phyloP scores from a whole-genome alignment of 1,284 basidiomycete species.

The Chiua sp. region DNA sequence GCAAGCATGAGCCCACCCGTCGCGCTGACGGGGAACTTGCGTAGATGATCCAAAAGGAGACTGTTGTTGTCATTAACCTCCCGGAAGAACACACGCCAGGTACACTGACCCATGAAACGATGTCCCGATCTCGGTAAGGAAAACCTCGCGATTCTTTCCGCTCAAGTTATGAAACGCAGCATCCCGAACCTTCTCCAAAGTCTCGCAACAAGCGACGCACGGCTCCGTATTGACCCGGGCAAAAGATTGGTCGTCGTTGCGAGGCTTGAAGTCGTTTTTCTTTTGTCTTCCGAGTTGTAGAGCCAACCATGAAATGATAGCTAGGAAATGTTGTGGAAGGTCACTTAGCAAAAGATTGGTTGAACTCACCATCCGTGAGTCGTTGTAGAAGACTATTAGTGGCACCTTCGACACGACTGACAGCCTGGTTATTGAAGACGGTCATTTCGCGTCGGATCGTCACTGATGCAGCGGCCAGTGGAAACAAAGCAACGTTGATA shows the following conservation, averaged over 20 bases:
- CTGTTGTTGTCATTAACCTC: conserved; percentile 47
- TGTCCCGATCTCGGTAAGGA: conserved; percentile 93
- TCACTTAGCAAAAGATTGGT: not conserved
- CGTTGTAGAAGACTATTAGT: conserved; percentile 87
- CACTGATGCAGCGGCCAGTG: conserved; percentile 85
- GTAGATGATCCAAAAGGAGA: conserved; percentile 91
- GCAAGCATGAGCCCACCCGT: conserved; percentile 98
- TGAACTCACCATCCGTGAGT: conserved; percentile 76
- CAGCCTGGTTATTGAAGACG: conserved; percentile 90
- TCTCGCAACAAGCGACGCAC: conserved; percentile 88
- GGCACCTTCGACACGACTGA: conserved; percentile 88
- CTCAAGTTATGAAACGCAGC: conserved; percentile 76
- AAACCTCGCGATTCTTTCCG: conserved; percentile 92
- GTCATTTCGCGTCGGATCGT: conserved; percentile 94
- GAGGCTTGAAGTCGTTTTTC: conserved; percentile 95
- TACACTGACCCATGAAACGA: conserved; percentile 85
- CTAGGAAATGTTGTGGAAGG: conserved; percentile 41
- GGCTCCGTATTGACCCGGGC: conserved; percentile 96
- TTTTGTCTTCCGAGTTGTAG: conserved; percentile 90
- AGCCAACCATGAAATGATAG: conserved; percentile 72
- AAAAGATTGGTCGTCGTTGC: conserved; percentile 95
- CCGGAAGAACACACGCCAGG: not conserved
- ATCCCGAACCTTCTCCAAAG: conserved; percentile 82
- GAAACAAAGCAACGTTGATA: conserved; percentile 89
- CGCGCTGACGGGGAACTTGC: conserved; percentile 96